These are phyloP conservation scores for Choiromyces venosus DNA, from an alignment of 495 filamentous ascomycete genomes.

Conservation along the genomic window DNA sequence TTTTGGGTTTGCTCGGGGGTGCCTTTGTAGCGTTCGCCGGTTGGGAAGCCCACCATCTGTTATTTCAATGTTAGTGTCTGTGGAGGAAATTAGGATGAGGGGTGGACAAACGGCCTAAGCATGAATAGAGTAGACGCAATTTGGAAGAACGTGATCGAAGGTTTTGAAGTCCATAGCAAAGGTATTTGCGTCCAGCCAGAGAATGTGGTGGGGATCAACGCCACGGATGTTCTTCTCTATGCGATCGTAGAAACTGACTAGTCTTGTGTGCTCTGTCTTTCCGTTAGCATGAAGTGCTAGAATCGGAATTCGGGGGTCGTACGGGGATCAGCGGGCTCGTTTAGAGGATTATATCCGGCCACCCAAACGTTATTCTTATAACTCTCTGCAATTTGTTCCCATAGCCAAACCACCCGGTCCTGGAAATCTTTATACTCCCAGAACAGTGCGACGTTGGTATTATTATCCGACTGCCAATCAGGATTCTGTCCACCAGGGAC, in stretches of 20 bases:
- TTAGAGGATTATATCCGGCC: constrained; percentile 62
- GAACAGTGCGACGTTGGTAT: constrained; percentile 53
- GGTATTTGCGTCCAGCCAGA: constrained; percentile 62
- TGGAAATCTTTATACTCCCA: constrained; percentile 61
- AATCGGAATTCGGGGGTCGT: neutral
- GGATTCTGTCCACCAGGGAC: constrained; percentile 59
- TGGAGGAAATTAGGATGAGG: neutral
- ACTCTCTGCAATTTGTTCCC: constrained; percentile 53
- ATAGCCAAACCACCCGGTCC: constrained; percentile 57
- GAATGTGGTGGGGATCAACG: constrained; percentile 58
- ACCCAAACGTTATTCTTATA: constrained; percentile 53
- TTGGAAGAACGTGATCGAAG: constrained; percentile 43
- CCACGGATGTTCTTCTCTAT: constrained; percentile 55
- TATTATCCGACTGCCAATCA: constrained; percentile 59
- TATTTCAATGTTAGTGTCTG: constrained; percentile 1
- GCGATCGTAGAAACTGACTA: constrained; percentile 54
- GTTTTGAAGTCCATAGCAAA: constrained; percentile 52
- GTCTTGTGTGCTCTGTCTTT: constrained; percentile 46
- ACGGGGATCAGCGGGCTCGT: constrained; percentile 57
- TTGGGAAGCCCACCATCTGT: constrained; percentile 53
- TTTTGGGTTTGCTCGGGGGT: constrained; percentile 50
- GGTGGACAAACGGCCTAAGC: constrained; percentile 48
- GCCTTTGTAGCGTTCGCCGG: constrained; percentile 51
- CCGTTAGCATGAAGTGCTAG: neutral
- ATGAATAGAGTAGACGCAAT: constrained; percentile 58